phyloP scores from a whole-genome alignment of 2,329 filamentous ascomycete genomes.

The Fusarium dlaminii region DNA sequence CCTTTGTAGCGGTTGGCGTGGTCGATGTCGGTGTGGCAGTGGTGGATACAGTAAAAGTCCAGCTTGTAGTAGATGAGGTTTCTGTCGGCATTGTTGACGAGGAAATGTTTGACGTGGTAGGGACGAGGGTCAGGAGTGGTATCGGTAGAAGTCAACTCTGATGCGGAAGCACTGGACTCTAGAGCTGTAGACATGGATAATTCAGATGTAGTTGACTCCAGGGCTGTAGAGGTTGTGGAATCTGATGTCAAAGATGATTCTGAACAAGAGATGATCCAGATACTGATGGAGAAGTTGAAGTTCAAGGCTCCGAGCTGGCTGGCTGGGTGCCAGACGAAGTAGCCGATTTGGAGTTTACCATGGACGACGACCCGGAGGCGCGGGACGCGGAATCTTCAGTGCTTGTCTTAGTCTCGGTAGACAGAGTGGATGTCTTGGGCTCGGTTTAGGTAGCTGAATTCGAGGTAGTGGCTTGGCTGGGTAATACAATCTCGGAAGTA shows the following conservation, averaged over 20 bases:
- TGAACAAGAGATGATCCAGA: not conserved
- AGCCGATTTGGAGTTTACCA: not conserved
- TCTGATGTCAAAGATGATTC: not conserved
- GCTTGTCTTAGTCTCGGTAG: not conserved
- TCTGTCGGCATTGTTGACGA: rapidly evolving
- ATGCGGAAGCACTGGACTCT: not conserved
- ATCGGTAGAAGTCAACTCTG: not conserved
- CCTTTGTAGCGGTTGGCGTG: not conserved
- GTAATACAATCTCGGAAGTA: not conserved
- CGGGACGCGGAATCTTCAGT: no score
- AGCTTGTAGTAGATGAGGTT: not conserved
- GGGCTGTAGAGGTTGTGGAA: not conserved
- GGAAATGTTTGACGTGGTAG: not conserved
- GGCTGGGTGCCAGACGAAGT: no score
- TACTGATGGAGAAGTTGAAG: not conserved
- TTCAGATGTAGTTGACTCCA: no score
- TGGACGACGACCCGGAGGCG: not conserved
- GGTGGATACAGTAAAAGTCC: not conserved
- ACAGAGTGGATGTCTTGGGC: not conserved
- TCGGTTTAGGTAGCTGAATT: not conserved
- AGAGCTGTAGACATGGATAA: no score
- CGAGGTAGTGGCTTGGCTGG: no score
- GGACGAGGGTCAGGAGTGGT: no score
- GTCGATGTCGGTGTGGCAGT: not conserved
- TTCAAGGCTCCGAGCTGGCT: not conserved